Base-by-base conservation (phyloP, 2,329 filamentous ascomycete genomes). In the Diplocarpon rosae region DNA sequence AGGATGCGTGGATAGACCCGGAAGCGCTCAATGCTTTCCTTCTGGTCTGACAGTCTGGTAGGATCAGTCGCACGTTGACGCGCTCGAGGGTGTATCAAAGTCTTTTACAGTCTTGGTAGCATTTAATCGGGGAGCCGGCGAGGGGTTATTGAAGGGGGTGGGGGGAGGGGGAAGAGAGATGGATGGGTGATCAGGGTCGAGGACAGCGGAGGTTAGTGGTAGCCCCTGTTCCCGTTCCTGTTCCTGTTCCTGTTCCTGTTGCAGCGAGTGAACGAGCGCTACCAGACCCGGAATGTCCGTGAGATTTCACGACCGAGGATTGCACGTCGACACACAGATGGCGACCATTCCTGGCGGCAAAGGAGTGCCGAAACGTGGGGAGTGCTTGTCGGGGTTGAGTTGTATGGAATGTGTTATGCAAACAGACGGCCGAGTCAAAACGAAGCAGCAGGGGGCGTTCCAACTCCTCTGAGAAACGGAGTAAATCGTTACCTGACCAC, bases 401-500 rank as follows among this genome's bases (percentile, higher is more conserved):
- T 41, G 49, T 51, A 31, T 48, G 49, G 47, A 52, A 49, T 51
- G 48, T 50, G 44, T 52, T 47, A 49, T 52, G 49, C 20, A 24
- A 24, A 24, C 49, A 49, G 47, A 47, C 29, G 40, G 39, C 42
- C 34, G 39, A 39, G 37, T 29, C 43, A 24, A 37, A 43, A 38
- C 27, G 37, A 42, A 17, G n/a, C 36, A 42, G 14, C 16, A 32
- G 29, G 33, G 39, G 45, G 31, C 10, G 27, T 38, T 43, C 45
- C 39, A 29, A 47, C 45, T 37, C 45, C 45, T 38, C 32, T 46
- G 32, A 39, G 42, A 45, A 39, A 48, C 38, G 32, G 37, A 47
- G 35, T 46, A 43, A 29, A 43, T 46, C 42, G 48, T 50, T 50
- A 47, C 48, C 45, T 45, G 45, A 47, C 34, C 28, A n/a, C 27